These are phyloP conservation scores for Magnaporthiopsis rhizophila DNA, from an alignment of 2,329 filamentous ascomycete genomes.

Conservation along the genomic window DNA sequence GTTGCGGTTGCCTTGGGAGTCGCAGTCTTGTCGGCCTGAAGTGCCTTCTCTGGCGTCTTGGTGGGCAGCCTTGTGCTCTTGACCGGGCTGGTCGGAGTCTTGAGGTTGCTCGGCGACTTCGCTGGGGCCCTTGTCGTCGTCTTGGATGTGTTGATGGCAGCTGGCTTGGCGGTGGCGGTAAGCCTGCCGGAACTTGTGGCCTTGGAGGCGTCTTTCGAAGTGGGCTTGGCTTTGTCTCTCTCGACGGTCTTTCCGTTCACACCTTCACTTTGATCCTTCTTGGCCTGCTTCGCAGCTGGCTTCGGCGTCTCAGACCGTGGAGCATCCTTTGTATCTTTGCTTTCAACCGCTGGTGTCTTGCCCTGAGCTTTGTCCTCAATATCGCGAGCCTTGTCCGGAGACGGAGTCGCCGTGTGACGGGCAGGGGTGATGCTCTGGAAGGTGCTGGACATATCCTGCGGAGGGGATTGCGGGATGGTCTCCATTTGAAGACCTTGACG, in stretches of 20 bases:
- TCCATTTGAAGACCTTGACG: constrained; percentile 27
- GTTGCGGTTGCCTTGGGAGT: constrained; percentile 18
- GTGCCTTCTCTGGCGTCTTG: constrained; percentile 26
- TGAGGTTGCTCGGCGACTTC: constrained; percentile 29
- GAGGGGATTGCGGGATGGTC: constrained; percentile 34
- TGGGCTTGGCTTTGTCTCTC: constrained; percentile 3
- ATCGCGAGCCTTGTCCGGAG: no score
- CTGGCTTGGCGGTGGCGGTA: no score
- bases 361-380: not conserved
- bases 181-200: not conserved
- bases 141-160: constrained; percentile 17
- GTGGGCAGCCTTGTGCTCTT: constrained; percentile 20
- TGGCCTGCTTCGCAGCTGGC: not conserved
- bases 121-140: constrained; percentile 23
- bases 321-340: no score
- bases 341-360: not conserved
- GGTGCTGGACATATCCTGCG: constrained; percentile 12
- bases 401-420: not conserved
- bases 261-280: not conserved
- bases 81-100: constrained; percentile 28
- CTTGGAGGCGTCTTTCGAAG: constrained; percentile 9
- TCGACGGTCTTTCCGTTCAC: constrained; percentile 4
- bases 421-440: not conserved
- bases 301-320: no score
- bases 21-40: constrained; percentile 22